Evolutionary conservation across 306 rosid genomes (phyloP).

Genomic region (Vigna nakashimae): DNA sequence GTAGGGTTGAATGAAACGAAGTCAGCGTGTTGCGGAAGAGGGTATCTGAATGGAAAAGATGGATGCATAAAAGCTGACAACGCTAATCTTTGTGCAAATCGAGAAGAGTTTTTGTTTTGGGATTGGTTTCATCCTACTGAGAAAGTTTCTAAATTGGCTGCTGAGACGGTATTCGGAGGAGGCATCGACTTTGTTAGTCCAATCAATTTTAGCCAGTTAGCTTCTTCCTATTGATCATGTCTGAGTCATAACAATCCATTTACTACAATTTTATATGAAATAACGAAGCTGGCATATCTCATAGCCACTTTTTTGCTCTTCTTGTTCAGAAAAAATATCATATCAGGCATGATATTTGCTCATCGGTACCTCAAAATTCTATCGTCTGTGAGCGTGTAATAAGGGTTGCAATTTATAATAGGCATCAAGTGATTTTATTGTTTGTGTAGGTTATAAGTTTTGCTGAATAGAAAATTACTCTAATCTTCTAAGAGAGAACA

Average conservation of each 20-base stretch:
- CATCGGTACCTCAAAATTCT: background rate
- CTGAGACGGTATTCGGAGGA: background rate
- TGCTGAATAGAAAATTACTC: background rate
- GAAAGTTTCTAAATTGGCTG: slow-evolving; percentile 40
- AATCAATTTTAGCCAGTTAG: slow-evolving; percentile 46
- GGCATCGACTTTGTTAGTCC: slow-evolving; percentile 29
- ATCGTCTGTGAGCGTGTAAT: background rate
- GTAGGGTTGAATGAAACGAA: slow-evolving; percentile 50
- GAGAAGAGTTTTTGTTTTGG: slow-evolving; percentile 55
- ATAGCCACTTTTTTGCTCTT: background rate
- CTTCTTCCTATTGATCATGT: background rate
- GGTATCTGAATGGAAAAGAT: slow-evolving; percentile 40
- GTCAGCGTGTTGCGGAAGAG: slow-evolving; percentile 67
- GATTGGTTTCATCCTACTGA: slow-evolving; percentile 65
- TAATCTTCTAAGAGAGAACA: too few relatives aligned
- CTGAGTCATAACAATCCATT: background rate
- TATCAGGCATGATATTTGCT: too few relatives aligned
- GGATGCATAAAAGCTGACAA: slow-evolving; percentile 31
- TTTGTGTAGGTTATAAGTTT: background rate
- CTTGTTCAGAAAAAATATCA: background rate
- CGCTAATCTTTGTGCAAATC: slow-evolving; percentile 38
- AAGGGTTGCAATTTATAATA: background rate
- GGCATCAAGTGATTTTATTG: background rate
- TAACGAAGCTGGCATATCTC: background rate
- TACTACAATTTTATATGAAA: background rate